Conservation (phyloP, 139 green algal genomes). For the Chlorella sp. region DNA sequence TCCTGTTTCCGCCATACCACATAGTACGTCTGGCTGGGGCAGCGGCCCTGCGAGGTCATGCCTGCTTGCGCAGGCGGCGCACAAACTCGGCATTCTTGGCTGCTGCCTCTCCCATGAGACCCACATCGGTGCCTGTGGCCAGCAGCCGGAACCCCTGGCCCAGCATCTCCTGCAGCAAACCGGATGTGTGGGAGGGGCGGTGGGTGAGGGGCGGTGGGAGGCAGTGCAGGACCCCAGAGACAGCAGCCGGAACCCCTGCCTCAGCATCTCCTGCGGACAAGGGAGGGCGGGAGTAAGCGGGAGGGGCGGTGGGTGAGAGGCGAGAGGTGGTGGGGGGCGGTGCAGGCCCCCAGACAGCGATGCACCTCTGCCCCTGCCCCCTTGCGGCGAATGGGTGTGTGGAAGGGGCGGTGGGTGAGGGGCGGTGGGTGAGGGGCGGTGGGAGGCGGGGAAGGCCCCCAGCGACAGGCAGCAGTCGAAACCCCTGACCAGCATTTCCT, state of each 20-base stretch:
- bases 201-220: background rate
- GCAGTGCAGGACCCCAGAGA: background rate
- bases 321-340: background rate
- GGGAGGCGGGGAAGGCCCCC: background rate
- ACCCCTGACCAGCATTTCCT: constrained; percentile 32
- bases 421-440: background rate
- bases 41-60: too few species aligned
- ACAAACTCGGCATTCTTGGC: constrained; percentile 15
- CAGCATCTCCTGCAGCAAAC: constrained; percentile 11
- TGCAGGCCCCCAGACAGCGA: background rate
- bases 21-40: too few species aligned
- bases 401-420: too few species aligned
- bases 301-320: too few species aligned
- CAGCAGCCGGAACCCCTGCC: constrained; percentile 20
- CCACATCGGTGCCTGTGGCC: constrained; percentile 42
- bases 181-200: too few species aligned
- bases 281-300: background rate
- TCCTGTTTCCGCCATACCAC: too few species aligned
- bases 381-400: background rate
- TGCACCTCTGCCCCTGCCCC: constrained; percentile 13
- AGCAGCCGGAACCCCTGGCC: constrained; percentile 31
- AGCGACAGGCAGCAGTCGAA: background rate
- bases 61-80: background rate
- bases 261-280: constrained; percentile 9
- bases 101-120: constrained; percentile 31